Conservation (phyloP, 2,329 filamentous ascomycete genomes). For the Aspergillus ochraceoroseus region DNA sequence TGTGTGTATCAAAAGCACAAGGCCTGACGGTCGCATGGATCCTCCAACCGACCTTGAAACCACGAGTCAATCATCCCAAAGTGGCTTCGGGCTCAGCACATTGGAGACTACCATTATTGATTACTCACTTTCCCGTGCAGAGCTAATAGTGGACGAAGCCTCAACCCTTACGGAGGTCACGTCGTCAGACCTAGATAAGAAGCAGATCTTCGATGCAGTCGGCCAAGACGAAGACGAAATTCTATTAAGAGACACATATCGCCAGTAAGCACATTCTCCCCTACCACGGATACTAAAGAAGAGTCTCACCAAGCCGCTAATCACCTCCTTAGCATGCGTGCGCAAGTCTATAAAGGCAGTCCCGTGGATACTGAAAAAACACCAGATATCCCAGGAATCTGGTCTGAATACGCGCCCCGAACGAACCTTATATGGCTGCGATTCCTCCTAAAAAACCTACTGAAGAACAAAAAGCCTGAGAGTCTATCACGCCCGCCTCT, state of each 20-base stretch:
- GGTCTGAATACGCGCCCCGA: conserved; percentile 54
- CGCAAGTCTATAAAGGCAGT: conserved; percentile 42
- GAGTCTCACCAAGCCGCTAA: no score
- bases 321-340: conserved; percentile 33
- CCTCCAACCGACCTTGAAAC: conserved; percentile 32
- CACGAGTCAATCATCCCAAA: conserved; percentile 29
- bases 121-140: conserved; percentile 62
- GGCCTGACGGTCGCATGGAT: conserved; percentile 30
- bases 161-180: conserved; percentile 31
- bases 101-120: conserved; percentile 63
- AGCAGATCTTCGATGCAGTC: conserved; percentile 42
- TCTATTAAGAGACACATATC: conserved; percentile 40
- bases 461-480: conserved; percentile 38
- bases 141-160: conserved; percentile 36
- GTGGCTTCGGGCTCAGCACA: conserved; percentile 50
- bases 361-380: conserved; percentile 39
- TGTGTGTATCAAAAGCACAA: conserved; percentile 51
- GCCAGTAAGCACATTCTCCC: conserved; percentile 33
- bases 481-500: conserved; percentile 27
- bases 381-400: conserved; percentile 40
- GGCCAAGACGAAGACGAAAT: conserved; percentile 42
- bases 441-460: conserved; percentile 55
- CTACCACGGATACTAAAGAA: conserved; percentile 1
- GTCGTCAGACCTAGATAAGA: conserved; percentile 43
- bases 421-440: conserved; percentile 62